Evolutionary conservation across 2,329 filamentous ascomycete genomes (phyloP).

Genomic region (Aspergillus japonicus): DNA sequence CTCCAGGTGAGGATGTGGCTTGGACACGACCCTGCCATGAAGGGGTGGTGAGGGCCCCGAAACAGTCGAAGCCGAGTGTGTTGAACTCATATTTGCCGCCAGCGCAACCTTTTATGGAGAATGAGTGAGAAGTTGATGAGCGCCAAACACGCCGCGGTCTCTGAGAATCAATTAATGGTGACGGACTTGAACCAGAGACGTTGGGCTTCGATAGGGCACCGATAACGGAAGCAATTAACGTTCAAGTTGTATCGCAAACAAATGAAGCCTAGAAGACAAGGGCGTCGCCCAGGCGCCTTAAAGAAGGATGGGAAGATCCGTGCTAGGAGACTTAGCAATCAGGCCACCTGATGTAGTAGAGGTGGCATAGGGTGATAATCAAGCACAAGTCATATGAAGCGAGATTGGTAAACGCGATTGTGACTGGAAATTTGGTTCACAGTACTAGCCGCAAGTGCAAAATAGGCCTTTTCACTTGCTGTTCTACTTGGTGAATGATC

Average conservation of each 20-base stretch:
- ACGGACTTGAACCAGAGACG: background rate
- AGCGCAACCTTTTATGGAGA: conserved; percentile 3
- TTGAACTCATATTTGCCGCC: conserved; percentile 37
- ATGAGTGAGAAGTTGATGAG: background rate
- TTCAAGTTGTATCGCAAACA: background rate
- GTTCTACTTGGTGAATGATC: background rate
- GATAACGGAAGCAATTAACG: background rate
- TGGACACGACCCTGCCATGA: conserved; percentile 34
- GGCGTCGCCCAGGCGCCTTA: background rate
- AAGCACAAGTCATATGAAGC: background rate
- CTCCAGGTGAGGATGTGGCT: conserved; percentile 47
- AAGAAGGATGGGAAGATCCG: background rate
- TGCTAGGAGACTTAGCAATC: background rate
- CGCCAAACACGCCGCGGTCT: conserved; percentile 5
- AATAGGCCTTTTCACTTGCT: background rate
- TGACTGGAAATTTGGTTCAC: background rate
- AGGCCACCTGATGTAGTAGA: background rate
- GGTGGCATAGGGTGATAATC: background rate
- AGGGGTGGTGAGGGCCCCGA: conserved; percentile 52
- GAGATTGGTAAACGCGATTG: background rate
- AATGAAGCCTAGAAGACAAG: background rate
- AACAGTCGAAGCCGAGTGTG: conserved; percentile 50
- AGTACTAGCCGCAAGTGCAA: too few relatives aligned
- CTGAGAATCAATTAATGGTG: background rate
- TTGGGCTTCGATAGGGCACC: background rate